phyloP scores from a whole-genome alignment of 768 basidiomycete species.

The Mycena vitilis region DNA sequence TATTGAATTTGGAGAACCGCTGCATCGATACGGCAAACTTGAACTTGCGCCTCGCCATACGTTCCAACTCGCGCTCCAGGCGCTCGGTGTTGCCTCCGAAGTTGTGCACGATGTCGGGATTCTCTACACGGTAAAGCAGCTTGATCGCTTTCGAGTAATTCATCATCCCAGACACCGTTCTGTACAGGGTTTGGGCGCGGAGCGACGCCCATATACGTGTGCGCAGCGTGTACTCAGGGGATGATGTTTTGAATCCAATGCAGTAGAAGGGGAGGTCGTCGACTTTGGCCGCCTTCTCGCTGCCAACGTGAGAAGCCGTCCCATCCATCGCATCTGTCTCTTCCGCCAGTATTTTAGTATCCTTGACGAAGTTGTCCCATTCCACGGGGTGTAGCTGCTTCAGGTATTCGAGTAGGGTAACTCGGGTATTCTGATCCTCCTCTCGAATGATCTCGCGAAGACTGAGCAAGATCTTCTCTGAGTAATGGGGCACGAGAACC shows the following conservation, averaged over 20 bases:
- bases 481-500: slow-evolving; percentile 99
- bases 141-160: slow-evolving; percentile 99
- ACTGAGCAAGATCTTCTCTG: slow-evolving; percentile 97
- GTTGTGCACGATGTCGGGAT: slow-evolving; percentile 95
- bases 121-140: slow-evolving; percentile 97
- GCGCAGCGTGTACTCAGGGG: slow-evolving; percentile 97
- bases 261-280: slow-evolving; percentile 99
- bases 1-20: slow-evolving; percentile 98
- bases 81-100: slow-evolving; percentile 98
- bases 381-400: slow-evolving; percentile 99
- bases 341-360: slow-evolving; percentile 98
- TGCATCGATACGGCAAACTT: slow-evolving; percentile 99
- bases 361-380: slow-evolving; percentile 99
- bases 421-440: slow-evolving; percentile 95
- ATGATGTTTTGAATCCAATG: slow-evolving; percentile 99
- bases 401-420: slow-evolving; percentile 96
- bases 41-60: slow-evolving; percentile 98
- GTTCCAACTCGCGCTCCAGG: slow-evolving; percentile 94
- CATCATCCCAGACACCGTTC: slow-evolving; percentile 99
- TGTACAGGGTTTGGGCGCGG: slow-evolving; percentile 97
- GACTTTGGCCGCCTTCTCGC: slow-evolving; percentile 82
- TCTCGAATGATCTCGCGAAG: slow-evolving; percentile 98
- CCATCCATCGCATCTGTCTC: slow-evolving; percentile 77
- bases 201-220: slow-evolving; percentile 99
- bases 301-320: slow-evolving; percentile 59